A percentile compares a stretch with the other conserved stretches of the same genome.
Conservation (phyloP, 352 stramenopile genomes). For the Pythium aquatile region DNA sequence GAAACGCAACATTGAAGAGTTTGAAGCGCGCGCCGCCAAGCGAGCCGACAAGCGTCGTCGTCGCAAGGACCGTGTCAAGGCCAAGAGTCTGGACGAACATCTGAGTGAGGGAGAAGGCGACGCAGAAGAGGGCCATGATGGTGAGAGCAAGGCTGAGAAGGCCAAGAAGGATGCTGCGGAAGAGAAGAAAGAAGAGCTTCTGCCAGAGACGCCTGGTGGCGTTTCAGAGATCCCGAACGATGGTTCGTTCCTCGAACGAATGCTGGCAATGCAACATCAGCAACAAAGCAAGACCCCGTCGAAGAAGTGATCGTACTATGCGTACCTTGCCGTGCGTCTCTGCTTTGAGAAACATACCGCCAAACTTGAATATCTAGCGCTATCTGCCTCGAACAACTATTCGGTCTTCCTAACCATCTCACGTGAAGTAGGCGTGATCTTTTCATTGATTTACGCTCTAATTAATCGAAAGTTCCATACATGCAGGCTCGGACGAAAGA, state of each 20-base stretch:
- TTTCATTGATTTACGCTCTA: background rate
- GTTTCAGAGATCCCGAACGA: conserved; percentile 80
- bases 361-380: no score
- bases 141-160: conserved; percentile 15
- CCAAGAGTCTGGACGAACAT: conserved; percentile 17
- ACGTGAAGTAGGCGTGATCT: no score
- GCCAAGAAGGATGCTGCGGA: conserved; percentile 17
- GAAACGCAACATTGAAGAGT: conserved; percentile 64
- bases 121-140: conserved; percentile 5
- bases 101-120: conserved; percentile 28
- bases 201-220: conserved; percentile 61
- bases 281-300: conserved; percentile 27
- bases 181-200: conserved; percentile 23
- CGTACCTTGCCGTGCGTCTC: no score
- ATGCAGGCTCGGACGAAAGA: no score
- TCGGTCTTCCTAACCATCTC: no score
- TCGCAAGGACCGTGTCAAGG: conserved; percentile 71
- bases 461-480: background rate
- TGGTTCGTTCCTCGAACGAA: conserved; percentile 72
- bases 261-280: conserved; percentile 63
- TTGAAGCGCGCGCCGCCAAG: conserved; percentile 65
- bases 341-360: no score
- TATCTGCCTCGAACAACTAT: no score
- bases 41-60: conserved; percentile 74
- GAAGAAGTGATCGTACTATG: background rate